Evolutionary conservation across 202 grass and related monocot species (phyloP).

Genomic region (Carex arenaria): DNA sequence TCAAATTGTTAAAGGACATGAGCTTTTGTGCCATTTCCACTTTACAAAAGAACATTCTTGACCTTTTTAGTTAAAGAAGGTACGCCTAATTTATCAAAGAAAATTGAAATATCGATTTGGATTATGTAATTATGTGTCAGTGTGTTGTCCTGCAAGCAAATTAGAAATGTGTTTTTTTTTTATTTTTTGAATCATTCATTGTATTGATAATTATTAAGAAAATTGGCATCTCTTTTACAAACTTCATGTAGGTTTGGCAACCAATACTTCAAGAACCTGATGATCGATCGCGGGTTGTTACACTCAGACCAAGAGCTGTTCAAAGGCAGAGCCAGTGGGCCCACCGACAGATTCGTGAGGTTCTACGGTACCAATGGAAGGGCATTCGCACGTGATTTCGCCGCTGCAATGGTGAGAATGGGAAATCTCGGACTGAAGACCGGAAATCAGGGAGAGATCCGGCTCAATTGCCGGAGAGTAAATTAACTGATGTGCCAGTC

Average conservation of each 20-base stretch:
- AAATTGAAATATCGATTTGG: not conserved
- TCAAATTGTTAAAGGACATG: not conserved
- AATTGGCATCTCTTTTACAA: not conserved
- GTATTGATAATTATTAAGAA: not conserved
- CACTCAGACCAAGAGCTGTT: conserved; percentile 85
- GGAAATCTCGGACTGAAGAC: conserved; percentile 4
- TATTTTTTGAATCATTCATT: not conserved
- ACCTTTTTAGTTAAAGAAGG: not conserved
- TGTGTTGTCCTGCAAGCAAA: not conserved
- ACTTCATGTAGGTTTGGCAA: not conserved
- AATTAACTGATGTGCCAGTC: not conserved
- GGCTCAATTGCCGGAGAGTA: conserved; percentile 9
- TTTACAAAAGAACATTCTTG: not conserved
- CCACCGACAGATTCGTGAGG: not conserved
- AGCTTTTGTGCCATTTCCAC: not conserved
- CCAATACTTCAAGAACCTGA: conserved; percentile 52
- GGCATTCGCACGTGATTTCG: conserved; percentile 3
- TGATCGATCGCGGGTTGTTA: conserved; percentile 39
- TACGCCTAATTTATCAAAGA: not conserved
- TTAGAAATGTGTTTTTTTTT: not conserved
- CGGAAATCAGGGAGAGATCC: conserved; percentile 11
- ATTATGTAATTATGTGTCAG: not conserved
- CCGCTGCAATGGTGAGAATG: conserved; percentile 22
- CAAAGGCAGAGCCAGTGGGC: conserved; percentile 29
- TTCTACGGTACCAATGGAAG: not conserved